Conservation (phyloP, 2,329 filamentous ascomycete genomes). For the Beauveria sp. region DNA sequence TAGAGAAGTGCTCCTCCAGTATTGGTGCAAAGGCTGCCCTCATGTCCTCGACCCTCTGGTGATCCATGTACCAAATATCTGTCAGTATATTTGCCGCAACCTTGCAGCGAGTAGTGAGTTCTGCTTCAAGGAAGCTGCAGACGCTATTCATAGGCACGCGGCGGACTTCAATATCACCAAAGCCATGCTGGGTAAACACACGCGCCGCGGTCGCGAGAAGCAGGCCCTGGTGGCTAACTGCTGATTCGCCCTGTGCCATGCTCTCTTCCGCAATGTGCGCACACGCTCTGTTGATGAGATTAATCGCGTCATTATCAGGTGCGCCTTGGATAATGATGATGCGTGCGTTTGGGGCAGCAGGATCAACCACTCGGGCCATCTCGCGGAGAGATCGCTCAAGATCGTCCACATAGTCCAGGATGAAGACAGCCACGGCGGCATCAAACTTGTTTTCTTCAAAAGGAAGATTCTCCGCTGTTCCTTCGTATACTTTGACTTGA, state of each 20-base stretch:
- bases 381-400: slow-evolving; percentile 4
- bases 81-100: slow-evolving; percentile 4
- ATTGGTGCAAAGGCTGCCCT: neutral
- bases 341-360: slow-evolving; percentile 1
- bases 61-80: slow-evolving; percentile 6
- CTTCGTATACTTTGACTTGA: neutral
- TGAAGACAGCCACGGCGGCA: slow-evolving; percentile 7
- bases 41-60: neutral
- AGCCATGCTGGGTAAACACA: neutral
- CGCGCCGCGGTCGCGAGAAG: neutral
- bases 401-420: slow-evolving; percentile 9
- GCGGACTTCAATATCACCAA: neutral
- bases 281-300: slow-evolving; percentile 9
- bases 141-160: neutral
- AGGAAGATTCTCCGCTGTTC: neutral
- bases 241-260: neutral
- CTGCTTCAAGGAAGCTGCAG: slow-evolving; percentile 8
- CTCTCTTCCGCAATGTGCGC: neutral
- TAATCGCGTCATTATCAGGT: slow-evolving; percentile 8
- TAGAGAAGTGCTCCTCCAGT: slow-evolving; percentile 4
- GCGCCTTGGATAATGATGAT: slow-evolving; percentile 10
- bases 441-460: slow-evolving; percentile 4
- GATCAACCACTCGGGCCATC: slow-evolving; percentile 8
- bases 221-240: neutral
- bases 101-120: neutral